Base-by-base conservation (phyloP, 495 filamentous ascomycete species). In the Melanomma pulvis-pyrius region DNA sequence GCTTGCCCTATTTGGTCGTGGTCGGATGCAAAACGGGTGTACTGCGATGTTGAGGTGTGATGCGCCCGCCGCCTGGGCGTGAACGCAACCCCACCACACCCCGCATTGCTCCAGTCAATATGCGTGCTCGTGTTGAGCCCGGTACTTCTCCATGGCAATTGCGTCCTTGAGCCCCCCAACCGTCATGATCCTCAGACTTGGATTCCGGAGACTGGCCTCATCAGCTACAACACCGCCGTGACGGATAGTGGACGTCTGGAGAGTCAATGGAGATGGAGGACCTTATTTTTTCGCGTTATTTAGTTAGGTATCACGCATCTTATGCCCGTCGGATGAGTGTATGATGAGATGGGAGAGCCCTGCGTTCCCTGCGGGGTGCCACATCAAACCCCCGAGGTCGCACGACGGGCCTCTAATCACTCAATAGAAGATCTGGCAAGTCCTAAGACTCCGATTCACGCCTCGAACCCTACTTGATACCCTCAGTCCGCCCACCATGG, bases 401-500 rank as follows among this genome's bases (percentile, higher is more conserved):
- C 12, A 5, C 30, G 30, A 34, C 30, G 30, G 30, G 12, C 30
- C 30, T 34, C 30, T 34, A 4, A 4, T 48, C 15, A 48, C 44
- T 6, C 21, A n/a, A 8, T 22, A 6, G 11, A 24, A 19, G 25
- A 32, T 7, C 25, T 54, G 2, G 17, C 21, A 12, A 11, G 13
- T 26, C 56, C 21, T 28, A 34, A 15, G 3, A 19, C 59, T 51
- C 44, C 25, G 34, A 12, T 30, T 54, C 28, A 21, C 24, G 1
- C 13, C 52, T 62, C 59, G 2, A 29, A 13, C 19, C 2, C 36
- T 54, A 5, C 21, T n/a, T 19, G 39, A 22, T 9, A 2, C 9
- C 39, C 25, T 19, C 32, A 46, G 6, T 11, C 49, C 21, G 19
- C 55, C 32, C 11, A 52, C 22, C 47, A 66, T 59, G 53, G 26